phyloP scores from a whole-genome alignment of 352 stramenopile genomes.

The Phytophthora sp. region DNA sequence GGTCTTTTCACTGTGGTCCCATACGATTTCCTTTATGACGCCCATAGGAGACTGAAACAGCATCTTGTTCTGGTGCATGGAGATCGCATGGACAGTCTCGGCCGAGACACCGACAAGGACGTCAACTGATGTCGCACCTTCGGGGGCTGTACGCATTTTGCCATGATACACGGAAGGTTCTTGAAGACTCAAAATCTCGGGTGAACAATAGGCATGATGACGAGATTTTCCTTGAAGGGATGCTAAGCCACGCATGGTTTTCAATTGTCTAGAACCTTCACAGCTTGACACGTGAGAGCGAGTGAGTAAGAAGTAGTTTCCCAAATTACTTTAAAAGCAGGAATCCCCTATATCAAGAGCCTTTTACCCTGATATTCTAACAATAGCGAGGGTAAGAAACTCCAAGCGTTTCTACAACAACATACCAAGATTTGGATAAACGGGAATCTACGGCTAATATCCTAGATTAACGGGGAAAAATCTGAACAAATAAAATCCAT shows the following conservation, averaged over 20 bases:
- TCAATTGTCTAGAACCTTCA: constrained; percentile 8
- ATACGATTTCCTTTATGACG: constrained; percentile 66
- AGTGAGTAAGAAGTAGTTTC: no score
- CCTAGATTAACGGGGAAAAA: no score
- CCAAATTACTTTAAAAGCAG: no score
- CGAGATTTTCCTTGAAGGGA: constrained; percentile 3
- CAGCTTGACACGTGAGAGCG: no score
- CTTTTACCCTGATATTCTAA: neutral
- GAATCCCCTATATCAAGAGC: constrained; percentile 1
- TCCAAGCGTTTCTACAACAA: no score
- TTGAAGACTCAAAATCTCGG: constrained; percentile 9
- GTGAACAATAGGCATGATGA: constrained; percentile 12
- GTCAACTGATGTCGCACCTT: constrained; percentile 31
- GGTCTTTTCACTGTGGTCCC: constrained; percentile 70
- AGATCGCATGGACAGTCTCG: constrained; percentile 48
- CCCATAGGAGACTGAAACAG: constrained; percentile 50
- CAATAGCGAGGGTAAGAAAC: constrained; percentile 20
- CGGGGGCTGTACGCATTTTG: constrained; percentile 42
- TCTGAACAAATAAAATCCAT: constrained; percentile 24
- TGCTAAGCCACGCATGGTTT: constrained; percentile 22
- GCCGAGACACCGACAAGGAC: constrained; percentile 50
- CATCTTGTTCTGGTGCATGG: constrained; percentile 40
- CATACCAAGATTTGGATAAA: no score
- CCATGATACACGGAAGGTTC: constrained; percentile 53
- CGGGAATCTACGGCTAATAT: no score